Evolutionary conservation across 2,329 filamentous ascomycete species (phyloP), one percentile per base, ranked within the genome.

Genomic region (Stenocarpella maydis): DNA sequence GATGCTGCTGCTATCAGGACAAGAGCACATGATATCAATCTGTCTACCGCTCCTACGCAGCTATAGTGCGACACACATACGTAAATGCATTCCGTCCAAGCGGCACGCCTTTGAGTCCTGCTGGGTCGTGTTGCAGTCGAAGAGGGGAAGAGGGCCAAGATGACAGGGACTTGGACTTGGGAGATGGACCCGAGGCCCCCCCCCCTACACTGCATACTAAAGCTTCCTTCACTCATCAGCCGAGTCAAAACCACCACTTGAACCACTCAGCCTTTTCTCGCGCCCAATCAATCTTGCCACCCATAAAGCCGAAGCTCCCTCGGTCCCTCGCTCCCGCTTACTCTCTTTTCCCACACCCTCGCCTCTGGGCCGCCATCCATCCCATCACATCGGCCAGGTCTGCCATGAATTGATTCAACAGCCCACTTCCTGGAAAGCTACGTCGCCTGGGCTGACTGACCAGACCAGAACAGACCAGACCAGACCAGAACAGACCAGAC

Each of bases 281-380:
- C 17, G n/a, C 41, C 43, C 58, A 49, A 26, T 37, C 58, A 63
- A 63, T 63, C n/a, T 63, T 49, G 58, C 58, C 58, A 63, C 58
- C 58, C 58, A 28, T 47, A 49, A 63, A 34, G 26, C 58, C 41
- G n/a, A 34, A 37, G 7, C 34, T 37, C 34, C 34, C 34, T n/a
- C 47, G 34, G 1, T 60, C 41, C n/a, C 58, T 63, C 19, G 39
- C 39, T 63, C 58, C 43, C 58, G 24, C 43, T 26, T 52, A 24
- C 53, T 37, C 53, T 6, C 34, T 19, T 37, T 19, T n/a, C 31
- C 34, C 43, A 47, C 55, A 61, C 41, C 9, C 41, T 34, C 26
- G 55, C 55, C 41, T n/a, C n/a, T n/a, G n/a, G n/a, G n/a, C n/a
- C n/a, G n/a, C n/a, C n/a, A n/a, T n/a, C n/a, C n/a, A n/a, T n/a